phyloP scores from a whole-genome alignment of 345 rosid genomes.

The Excoecaria cochinchinensis region DNA sequence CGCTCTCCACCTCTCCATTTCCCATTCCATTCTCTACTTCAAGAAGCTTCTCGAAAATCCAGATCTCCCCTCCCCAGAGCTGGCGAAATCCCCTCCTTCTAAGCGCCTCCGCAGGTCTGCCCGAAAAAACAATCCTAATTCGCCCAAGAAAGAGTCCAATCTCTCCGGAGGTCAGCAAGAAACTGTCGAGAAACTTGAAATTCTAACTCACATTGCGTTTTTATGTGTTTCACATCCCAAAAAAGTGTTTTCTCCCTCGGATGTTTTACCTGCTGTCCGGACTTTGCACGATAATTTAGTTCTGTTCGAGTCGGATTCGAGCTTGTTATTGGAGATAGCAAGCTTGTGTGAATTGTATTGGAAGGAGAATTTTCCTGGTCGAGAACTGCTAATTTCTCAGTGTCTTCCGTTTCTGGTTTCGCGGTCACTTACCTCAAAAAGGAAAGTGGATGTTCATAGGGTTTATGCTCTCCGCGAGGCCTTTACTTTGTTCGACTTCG shows the following conservation, averaged over 20 bases:
- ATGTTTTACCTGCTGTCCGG: constrained; percentile 57
- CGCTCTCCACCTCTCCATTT: constrained; percentile 49
- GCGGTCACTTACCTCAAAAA: constrained; percentile 70
- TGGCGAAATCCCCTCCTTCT: constrained; percentile 47
- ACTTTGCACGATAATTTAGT: constrained; percentile 62
- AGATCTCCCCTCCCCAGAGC: constrained; percentile 11
- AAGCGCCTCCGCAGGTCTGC: constrained; percentile 48
- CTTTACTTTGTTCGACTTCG: constrained; percentile 70
- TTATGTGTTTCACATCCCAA: constrained; percentile 56
- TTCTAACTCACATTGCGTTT: constrained; percentile 39
- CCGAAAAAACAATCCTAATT: constrained; percentile 3
- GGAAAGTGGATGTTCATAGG: constrained; percentile 78
- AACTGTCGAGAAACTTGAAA: constrained; percentile 40
- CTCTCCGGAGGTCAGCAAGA: not conserved
- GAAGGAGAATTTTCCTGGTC: constrained; percentile 55
- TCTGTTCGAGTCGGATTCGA: constrained; percentile 66
- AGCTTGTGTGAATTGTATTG: constrained; percentile 79
- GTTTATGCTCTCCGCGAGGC: constrained; percentile 76
- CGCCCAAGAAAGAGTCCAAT: not conserved
- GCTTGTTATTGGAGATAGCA: constrained; percentile 57
- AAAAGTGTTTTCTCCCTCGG: constrained; percentile 41
- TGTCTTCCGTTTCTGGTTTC: constrained; percentile 73
- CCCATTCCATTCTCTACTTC: constrained; percentile 40
- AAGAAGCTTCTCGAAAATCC: constrained; percentile 21
- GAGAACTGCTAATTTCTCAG: constrained; percentile 73